Evolutionary conservation across 345 rosid species (phyloP), one percentile per base, ranked within the genome.

Genomic region (Gossypium mustelinum): DNA sequence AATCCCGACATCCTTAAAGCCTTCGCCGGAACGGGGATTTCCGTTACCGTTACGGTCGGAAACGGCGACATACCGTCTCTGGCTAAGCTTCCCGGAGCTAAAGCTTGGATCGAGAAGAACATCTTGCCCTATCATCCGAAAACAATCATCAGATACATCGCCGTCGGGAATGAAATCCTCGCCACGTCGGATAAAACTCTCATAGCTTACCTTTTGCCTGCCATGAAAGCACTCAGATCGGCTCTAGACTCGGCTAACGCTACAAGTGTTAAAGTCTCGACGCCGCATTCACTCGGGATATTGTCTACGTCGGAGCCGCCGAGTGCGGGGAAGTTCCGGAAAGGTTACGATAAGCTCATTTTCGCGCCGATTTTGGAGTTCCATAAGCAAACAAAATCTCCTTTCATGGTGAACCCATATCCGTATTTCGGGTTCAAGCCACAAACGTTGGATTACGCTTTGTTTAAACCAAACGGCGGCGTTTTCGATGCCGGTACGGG

Each of bases 371-470:
- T 93, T 17, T 89, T 93, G 20, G 89, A 87, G 9, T 93, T 78
- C 77, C 97, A 93, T 77, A 80, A 84, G 25, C 83, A 80, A 67
- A 89, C 98, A 0, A 90, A 90, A 41, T 88, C 97, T 8, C 84
- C 98, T 2, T 91, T 93, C 72, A 91, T 90, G 98, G 94, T 93
- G 7, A 93, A 93, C 80, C 97, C 95, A 9, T 93, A 91, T 81
- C 98, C 97, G 14, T 91, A 80, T 78, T 93, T 93, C n/a, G 98
- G 97, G 1, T 87, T 85, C 83, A 13, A 64, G 22, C 81, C 88
- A 9, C 81, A 84, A 62, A 87, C 85, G 3, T 55, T 86, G 16
- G 76, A 93, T 84, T 93, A 88, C 85, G 97, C 98, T 13, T 52
- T 93, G 69, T 93, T 93, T 68, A 85, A 81, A 56, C 85, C 92